Evolutionary conservation across 1,284 basidiomycete genomes (phyloP), one percentile per base, ranked within the genome.

Genomic region (Microbotryum lychnidis-dioicae): DNA sequence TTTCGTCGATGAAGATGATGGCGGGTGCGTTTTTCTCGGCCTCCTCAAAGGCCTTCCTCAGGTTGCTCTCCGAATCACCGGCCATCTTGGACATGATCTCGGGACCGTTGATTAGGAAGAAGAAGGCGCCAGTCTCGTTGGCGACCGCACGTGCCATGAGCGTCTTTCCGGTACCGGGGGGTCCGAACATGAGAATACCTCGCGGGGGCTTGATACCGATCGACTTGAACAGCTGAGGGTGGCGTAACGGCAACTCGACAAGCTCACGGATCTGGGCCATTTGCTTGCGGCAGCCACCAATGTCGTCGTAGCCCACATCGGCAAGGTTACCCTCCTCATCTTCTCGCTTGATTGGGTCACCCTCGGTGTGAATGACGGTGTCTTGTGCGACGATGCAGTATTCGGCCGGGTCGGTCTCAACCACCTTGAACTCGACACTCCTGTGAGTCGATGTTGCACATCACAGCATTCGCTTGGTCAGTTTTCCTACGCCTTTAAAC

Each of bases 131-230:
- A 33, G 94, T 98, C 78, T 99, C 96, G 76, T 98, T 98, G 66
- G 94, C 96, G 50, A 98, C 96, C 12, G 96, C 96, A 71, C 96
- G 87, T 50, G 96, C 94, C 94, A 99, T 98, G 67, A 96, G 83
- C 12, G 92, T 96, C 80, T 96, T 97, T 81, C 92, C 92, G 27
- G 92, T 96, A 81, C 92, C 92, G 47, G 92, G 92, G 67, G 92
- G 92, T 65, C 92, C 92, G 72, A 84, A 96, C 90, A 97, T 88
- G 67, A 96, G 85, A 70, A 96, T 91, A 82, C 92, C 92, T 70
- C 96, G 89, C 46, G 96, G 96, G 44, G 94, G 96, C 79, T 97
- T 98, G 83, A 99, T 98, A 84, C 94, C 94, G 73, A 98, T 98
- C 27, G 91, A 93, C 78, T 98, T 98, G 87, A 97, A 98, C 18